Evolutionary conservation across 495 filamentous ascomycete genomes (phyloP).

Genomic region (Poronia punctata): DNA sequence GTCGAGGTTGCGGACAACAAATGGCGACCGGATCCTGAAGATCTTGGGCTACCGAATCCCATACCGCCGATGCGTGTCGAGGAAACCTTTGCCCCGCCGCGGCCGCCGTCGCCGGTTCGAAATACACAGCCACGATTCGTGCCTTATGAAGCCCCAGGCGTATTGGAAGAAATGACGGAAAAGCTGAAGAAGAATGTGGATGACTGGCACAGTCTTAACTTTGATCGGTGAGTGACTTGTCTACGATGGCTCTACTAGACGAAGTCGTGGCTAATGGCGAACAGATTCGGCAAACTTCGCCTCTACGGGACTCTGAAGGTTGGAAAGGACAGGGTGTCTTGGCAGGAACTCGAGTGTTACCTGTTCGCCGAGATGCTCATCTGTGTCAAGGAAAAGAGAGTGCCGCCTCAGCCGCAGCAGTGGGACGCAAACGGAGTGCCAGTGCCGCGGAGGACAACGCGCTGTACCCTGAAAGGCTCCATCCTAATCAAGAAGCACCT

Average conservation of each 20-base stretch:
- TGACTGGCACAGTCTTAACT: slow-evolving; percentile 99
- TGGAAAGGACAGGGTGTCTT: slow-evolving; percentile 92
- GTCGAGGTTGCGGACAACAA: slow-evolving; percentile 91
- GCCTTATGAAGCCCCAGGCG: slow-evolving; percentile 57
- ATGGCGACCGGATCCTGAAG: slow-evolving; percentile 82
- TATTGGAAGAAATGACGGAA: slow-evolving; percentile 79
- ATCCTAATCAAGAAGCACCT: slow-evolving; percentile 98
- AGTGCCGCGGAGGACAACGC: slow-evolving; percentile 57
- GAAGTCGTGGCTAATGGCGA: slow-evolving; percentile 7
- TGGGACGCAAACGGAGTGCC: slow-evolving; percentile 55
- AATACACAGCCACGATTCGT: slow-evolving; percentile 46
- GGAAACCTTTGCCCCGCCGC: slow-evolving; percentile 31
- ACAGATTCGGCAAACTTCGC: slow-evolving; percentile 86
- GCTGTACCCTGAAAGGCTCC: slow-evolving; percentile 91
- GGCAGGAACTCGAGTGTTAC: slow-evolving; percentile 98
- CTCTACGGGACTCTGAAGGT: slow-evolving; percentile 88
- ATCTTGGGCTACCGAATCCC: slow-evolving; percentile 53
- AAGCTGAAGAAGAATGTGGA: slow-evolving; percentile 79
- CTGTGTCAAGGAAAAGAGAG: slow-evolving; percentile 95
- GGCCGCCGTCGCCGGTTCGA: slow-evolving; percentile 46
- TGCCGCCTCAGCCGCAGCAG: slow-evolving; percentile 32
- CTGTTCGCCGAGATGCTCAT: slow-evolving; percentile 99
- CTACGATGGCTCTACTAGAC: neutral
- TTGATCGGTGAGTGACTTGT: slow-evolving; percentile 55
- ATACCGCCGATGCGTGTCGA: slow-evolving; percentile 46